Percentiles rank a stretch among this genome's conserved stretches.
Conservation (phyloP, 2,329 filamentous ascomycete species). For the Botrytis fragariae region DNA sequence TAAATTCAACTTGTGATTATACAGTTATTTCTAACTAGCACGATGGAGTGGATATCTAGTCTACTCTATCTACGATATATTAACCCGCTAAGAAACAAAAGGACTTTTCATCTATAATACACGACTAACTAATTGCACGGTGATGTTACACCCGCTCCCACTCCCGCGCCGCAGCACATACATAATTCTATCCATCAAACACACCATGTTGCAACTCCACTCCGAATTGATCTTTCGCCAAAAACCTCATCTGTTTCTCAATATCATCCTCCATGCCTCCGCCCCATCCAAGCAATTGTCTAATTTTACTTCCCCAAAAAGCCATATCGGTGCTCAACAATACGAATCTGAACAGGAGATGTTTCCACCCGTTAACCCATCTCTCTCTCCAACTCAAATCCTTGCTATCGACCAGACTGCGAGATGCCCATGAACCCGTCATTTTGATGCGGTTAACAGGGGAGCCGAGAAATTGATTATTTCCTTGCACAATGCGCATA, state of each 20-base stretch:
- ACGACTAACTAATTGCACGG: background rate
- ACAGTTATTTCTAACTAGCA: background rate
- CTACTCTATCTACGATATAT: background rate
- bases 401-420: constrained; percentile 74
- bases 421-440: constrained; percentile 84
- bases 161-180: background rate
- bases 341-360: constrained; percentile 79
- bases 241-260: constrained; percentile 79
- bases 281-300: constrained; percentile 73
- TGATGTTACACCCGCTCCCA: background rate
- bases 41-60: background rate
- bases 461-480: constrained; percentile 70
- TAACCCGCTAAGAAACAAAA: background rate
- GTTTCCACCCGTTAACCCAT: constrained; percentile 67
- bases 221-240: constrained; percentile 82
- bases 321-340: constrained; percentile 73
- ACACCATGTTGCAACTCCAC: constrained; percentile 85
- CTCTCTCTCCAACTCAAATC: constrained; percentile 62
- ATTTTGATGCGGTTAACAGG: constrained; percentile 87
- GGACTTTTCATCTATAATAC: background rate
- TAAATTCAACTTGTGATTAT: background rate
- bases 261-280: constrained; percentile 93
- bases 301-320: constrained; percentile 77
- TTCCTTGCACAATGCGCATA: constrained; percentile 69
- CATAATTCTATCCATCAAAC: constrained; percentile 68